These are phyloP conservation scores for Entomophthora muscae DNA, from an alignment of 371 early-diverging fungal genomes.

Conservation along the genomic window DNA sequence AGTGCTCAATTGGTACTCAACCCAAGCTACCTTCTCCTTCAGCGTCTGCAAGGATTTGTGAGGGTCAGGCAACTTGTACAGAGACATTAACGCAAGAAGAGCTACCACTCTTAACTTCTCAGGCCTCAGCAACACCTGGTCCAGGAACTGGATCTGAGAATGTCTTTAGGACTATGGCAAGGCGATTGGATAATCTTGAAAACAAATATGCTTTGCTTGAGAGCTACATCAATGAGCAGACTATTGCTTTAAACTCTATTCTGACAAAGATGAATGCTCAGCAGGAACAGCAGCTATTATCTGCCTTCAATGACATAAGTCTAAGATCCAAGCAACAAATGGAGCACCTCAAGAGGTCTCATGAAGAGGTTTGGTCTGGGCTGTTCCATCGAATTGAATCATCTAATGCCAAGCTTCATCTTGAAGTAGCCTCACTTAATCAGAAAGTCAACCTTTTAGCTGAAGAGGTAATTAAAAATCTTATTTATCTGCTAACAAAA, in stretches of 20 bases:
- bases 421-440: not conserved
- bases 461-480: too few relatives aligned
- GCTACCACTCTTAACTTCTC: conserved; percentile 12
- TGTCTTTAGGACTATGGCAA: conserved; percentile 13
- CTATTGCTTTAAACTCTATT: not conserved
- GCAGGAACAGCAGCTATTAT: not conserved
- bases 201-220: not conserved
- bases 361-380: not conserved
- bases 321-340: not conserved
- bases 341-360: not conserved
- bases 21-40: not conserved
- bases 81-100: conserved; percentile 13
- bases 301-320: not conserved
- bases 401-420: not conserved
- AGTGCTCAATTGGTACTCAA: not conserved
- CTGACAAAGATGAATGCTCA: not conserved
- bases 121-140: not conserved
- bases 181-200: conserved; percentile 6
- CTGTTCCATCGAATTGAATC: not conserved
- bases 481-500: too few relatives aligned
- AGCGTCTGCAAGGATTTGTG: not conserved
- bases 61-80: not conserved
- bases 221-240: conserved; percentile 1
- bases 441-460: not conserved
- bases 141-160: conserved; percentile 8